Evolutionary conservation across 2,329 filamentous ascomycete species (phyloP), one percentile per base, ranked within the genome.

Genomic region (Fusarium armeniacum): DNA sequence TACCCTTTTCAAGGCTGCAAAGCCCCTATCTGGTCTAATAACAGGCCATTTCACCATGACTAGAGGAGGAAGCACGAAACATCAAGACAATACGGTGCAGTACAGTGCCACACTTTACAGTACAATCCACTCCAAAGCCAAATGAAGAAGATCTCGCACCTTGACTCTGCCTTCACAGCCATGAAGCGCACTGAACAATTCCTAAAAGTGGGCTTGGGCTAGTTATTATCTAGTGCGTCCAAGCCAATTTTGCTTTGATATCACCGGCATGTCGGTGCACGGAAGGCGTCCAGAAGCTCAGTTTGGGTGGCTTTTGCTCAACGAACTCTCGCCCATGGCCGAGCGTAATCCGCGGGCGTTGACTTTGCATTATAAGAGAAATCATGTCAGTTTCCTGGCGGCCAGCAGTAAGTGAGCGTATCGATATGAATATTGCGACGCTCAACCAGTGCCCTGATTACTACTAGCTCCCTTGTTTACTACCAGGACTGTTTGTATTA

Each of bases 401-500:
- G 58, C 67, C 52, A 47, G 49, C 53, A 35, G 56, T 62, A 41
- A 55, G 51, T 56, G 60, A 60, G 59, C 60, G 49, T 64, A 71
- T 49, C 55, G 26, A 40, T 52, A 67, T 61, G 65, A 53, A 70
- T 61, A 61, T 72, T 58, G 73, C 65, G 70, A 64, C 53, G 53
- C 26, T 46, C 49, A 56, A 62, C 67, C 58, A 67, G 52, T 59
- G 26, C 61, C 33, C 47, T 55, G 44, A 30, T 46, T 65, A 70
- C 64, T 68, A 16, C 32, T 32, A 62, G 57, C 55, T 67, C 70
- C 58, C 69, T 68, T 67, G 62, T 47, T 45, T 36, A 58, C 65
- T 58, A 43, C 68, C 47, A 20, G 55, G 66, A 36, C 43, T 55
- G 30, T 33, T 32, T 47, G 41, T 55, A 36, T 44, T 59, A 62